Base-by-base conservation (phyloP, 148 eudicot species). In the Vaccinium darrowii region DNA sequence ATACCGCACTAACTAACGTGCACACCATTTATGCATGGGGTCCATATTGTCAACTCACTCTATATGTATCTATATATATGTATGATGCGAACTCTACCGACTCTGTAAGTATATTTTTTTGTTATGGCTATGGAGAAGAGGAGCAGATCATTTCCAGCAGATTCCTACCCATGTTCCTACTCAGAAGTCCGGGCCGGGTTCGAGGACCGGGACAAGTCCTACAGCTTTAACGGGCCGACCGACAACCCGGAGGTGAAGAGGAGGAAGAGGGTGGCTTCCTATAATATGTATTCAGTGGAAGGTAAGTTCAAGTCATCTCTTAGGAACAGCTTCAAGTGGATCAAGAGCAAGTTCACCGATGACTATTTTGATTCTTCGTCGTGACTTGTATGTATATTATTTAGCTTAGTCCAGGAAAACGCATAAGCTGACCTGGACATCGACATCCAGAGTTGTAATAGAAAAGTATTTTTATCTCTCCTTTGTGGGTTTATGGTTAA, bases 261-360 rank as follows among this genome's bases (percentile, higher is more conserved):
- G 89, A 94, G 91, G 93, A 96, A 93, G 88, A 92, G 98, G 81
- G 94, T 95, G 74, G 95, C 97, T 15, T 87, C 93, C 7, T 96
- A 96, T 80, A 94, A 96, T 71, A 92, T 92, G 94, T 96, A 93
- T 80, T 83, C 99, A 8, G 75, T 88, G 88, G 99, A 96, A 92
- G 98, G 96, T 86, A 96, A 93, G 94, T 88, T 96, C 87, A 95
- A 96, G 82, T 92, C 94, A 5, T 93, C 95, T 5, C 74, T 94
- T 14, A 82, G 90, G 75, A 94, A 92, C 91, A 93, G 99, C 90
- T 90, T 93, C 86, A 93, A 95, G 92, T 93, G 98, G 99, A 90
- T 96, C 92, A 96, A 96, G 94, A 92, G 88, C 88, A 96, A 95
- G 86, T 90, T 96, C 75, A 81, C 82, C 1, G 74, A 69, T 13